Base-by-base conservation (phyloP, 1,139 yeast species). In the Pneumocystis sp. region DNA sequence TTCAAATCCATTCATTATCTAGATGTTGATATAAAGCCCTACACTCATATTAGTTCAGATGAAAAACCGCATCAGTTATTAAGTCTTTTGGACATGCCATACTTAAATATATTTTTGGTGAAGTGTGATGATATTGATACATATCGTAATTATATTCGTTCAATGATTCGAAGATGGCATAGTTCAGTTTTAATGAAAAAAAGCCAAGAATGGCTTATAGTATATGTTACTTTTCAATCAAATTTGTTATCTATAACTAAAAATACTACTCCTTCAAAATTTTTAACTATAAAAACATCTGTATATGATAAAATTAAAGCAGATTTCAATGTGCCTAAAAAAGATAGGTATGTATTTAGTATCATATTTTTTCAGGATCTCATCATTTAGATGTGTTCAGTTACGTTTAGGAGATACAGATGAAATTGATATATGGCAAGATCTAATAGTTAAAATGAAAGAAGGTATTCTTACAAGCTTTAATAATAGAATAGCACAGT, bases 91-190 rank as follows among this genome's bases (percentile, higher is more conserved):
- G 75, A 77, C 12, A 77, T 80, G n/a, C 85, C 86, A 0, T 85
- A 85, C 70, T 76, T 87, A 59, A 82, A 87, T 67, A 72, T 90
- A 19, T 85, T 91, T 78, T 81, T 91, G 67, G 80, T 93, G 7
- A 81, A 82, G 67, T 82, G 86, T 67, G 85, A 83, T 10, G 83
- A 82, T 61, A 75, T 85, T 57, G 97, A 91, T 21, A 82, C 83
- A 1, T 93, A 93, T 74, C 80, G 95, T 69, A 76, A 86, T 0
- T 87, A 86, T 70, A 90, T 86, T 0, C 81, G 98, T 63, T 95
- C 95, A 0, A 78, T 89, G 71, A 82, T 91, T 40, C 80, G 81
- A 65, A 95, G 87, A 71, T 93, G 98, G 98, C 77, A 88, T 45
- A 78, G 79, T 64, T 76, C 80, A 21, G 82, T 86, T 62, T 77